These are phyloP conservation scores for Aspergillus saccharolyticus DNA, from an alignment of 495 filamentous ascomycete species.

Conservation along the genomic window DNA sequence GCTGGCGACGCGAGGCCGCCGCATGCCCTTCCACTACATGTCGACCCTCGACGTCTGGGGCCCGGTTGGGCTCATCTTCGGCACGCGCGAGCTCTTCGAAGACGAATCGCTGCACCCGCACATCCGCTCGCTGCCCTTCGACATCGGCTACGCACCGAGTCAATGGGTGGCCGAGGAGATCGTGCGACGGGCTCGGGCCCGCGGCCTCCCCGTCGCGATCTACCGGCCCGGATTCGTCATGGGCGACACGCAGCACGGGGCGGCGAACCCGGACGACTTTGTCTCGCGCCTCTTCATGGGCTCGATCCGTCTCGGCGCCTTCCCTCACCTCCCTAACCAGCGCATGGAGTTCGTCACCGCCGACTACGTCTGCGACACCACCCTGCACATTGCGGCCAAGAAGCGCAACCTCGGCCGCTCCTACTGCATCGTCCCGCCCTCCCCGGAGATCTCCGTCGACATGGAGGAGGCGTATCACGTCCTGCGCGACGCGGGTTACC, in stretches of 20 bases:
- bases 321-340: slow-evolving; percentile 13
- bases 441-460: slow-evolving; percentile 1
- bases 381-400: slow-evolving; percentile 15
- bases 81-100: slow-evolving; percentile 9
- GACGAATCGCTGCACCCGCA: slow-evolving; percentile 10
- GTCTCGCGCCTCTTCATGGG: slow-evolving; percentile 19
- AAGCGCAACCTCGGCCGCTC: slow-evolving; percentile 10
- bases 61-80: slow-evolving; percentile 5
- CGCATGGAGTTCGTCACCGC: slow-evolving; percentile 15
- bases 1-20: slow-evolving; percentile 9
- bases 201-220: slow-evolving; percentile 15
- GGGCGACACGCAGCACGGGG: slow-evolving; percentile 13
- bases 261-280: slow-evolving; percentile 22
- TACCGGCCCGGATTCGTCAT: slow-evolving; percentile 23
- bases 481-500: slow-evolving; percentile 11
- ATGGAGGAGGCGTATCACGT: slow-evolving; percentile 8
- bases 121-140: slow-evolving; percentile 6
- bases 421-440: slow-evolving; percentile 8
- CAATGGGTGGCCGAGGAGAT: slow-evolving; percentile 20
- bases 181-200: slow-evolving; percentile 9
- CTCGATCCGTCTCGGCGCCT: slow-evolving; percentile 14
- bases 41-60: slow-evolving; percentile 18
- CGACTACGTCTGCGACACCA: slow-evolving; percentile 16
- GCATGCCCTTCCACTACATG: slow-evolving; percentile 21
- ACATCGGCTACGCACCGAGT: slow-evolving; percentile 20